Percentiles rank a stretch among this genome's conserved stretches.
Conservation (phyloP, 2,329 filamentous ascomycete genomes). For the Claviceps sp. region DNA sequence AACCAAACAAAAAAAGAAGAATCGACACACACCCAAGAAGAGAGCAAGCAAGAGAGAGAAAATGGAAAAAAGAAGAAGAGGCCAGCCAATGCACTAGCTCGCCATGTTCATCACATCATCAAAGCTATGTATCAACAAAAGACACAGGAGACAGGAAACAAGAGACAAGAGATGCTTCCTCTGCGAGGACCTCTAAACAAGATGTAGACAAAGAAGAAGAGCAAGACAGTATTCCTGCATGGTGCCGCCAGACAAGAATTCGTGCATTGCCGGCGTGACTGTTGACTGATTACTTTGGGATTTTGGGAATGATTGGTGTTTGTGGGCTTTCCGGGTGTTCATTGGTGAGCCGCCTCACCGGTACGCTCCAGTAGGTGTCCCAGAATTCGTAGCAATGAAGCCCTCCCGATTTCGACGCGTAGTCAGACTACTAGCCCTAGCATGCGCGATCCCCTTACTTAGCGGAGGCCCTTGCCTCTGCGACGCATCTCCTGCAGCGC, state of each 20-base stretch:
- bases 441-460: constrained; percentile 27
- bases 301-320: too few species aligned
- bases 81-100: not conserved
- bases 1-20: not conserved
- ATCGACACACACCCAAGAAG: not conserved
- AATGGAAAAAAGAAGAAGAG: not conserved
- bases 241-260: not conserved
- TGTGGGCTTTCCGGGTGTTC: not conserved
- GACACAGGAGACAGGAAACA: constrained; percentile 6
- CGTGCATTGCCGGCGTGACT: constrained; percentile 14
- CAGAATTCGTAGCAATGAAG: constrained; percentile 20
- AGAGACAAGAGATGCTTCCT: not conserved
- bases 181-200: not conserved
- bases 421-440: constrained; percentile 32
- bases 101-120: constrained; percentile 13
- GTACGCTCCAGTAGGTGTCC: constrained; percentile 28
- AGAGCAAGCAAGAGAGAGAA: not conserved
- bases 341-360: constrained; percentile 26
- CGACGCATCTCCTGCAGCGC: not conserved
- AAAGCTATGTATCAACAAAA: constrained; percentile 9
- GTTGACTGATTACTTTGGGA: constrained; percentile 1
- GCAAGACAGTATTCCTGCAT: not conserved
- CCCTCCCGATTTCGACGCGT: constrained; percentile 30
- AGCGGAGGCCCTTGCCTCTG: constrained; percentile 21
- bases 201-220: too few species aligned